phyloP scores from a whole-genome alignment of 768 basidiomycete species.

The Lyophyllum decastes region DNA sequence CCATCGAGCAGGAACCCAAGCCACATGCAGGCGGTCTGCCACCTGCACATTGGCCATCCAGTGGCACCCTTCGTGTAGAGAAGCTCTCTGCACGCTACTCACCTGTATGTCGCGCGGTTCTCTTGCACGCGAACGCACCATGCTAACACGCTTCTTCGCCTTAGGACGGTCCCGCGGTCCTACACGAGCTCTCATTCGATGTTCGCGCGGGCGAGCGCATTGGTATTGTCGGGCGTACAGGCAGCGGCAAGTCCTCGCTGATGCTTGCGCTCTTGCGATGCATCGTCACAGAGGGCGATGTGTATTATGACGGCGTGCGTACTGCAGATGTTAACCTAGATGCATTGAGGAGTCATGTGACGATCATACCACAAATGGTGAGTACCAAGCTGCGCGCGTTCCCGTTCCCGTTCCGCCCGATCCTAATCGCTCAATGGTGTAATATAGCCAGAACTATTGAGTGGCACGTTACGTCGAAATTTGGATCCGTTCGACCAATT shows the following conservation, averaged over 20 bases:
- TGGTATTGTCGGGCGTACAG: slow-evolving; percentile 38
- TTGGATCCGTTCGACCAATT: slow-evolving; percentile 64
- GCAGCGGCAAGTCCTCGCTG: slow-evolving; percentile 45
- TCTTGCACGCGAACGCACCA: too few species aligned
- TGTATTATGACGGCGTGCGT: slow-evolving; percentile 54
- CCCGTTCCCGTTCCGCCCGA: neutral
- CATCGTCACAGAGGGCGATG: slow-evolving; percentile 54
- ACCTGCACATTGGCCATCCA: slow-evolving; percentile 64
- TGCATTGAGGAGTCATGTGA: slow-evolving; percentile 53
- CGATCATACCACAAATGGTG: slow-evolving; percentile 55
- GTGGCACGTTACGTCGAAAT: slow-evolving; percentile 62
- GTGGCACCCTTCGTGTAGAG: slow-evolving; percentile 6
- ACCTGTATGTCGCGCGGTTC: slow-evolving; percentile 19
- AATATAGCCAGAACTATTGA: slow-evolving; percentile 48
- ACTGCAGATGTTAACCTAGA: slow-evolving; percentile 53
- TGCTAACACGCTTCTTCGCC: neutral
- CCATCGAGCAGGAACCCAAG: slow-evolving; percentile 56
- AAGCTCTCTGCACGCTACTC: slow-evolving; percentile 50
- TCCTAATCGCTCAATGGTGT: neutral
- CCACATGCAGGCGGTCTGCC: slow-evolving; percentile 39
- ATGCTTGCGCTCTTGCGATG: slow-evolving; percentile 55
- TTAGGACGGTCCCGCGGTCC: slow-evolving; percentile 5
- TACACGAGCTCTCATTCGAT: slow-evolving; percentile 45
- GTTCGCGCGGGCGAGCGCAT: slow-evolving; percentile 55
- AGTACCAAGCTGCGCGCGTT: slow-evolving; percentile 7